These are phyloP conservation scores for Plasmodium ovale DNA, from an alignment of 169 alveolate species.

Conservation along the genomic window DNA sequence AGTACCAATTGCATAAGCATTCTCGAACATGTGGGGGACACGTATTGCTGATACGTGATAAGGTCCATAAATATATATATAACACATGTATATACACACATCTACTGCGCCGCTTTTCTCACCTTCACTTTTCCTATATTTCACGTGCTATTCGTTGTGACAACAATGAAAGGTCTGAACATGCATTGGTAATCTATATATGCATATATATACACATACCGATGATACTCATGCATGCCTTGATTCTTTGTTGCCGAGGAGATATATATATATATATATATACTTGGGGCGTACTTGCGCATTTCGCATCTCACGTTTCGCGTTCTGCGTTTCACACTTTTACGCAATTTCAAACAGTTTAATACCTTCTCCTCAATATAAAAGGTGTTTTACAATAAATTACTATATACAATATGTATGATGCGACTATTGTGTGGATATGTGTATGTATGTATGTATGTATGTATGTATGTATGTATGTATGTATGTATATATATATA, in stretches of 20 bases:
- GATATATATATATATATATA: constrained; percentile 11
- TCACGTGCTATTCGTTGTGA: no score
- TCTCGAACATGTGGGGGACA: no score
- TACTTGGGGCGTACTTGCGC: background rate
- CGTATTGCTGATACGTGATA: background rate
- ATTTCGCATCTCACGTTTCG: no score
- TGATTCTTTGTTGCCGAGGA: no score
- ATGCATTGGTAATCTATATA: no score
- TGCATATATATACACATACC: constrained; percentile 1
- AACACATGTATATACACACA: background rate
- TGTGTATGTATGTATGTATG: constrained; percentile 17
- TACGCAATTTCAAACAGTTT: constrained; percentile 29
- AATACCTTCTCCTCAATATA: constrained; percentile 28
- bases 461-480: constrained; percentile 12
- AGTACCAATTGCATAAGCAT: no score
- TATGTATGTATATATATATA: constrained; percentile 7
- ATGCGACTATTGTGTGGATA: no score
- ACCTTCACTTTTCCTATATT: background rate
- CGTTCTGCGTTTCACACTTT: constrained; percentile 2
- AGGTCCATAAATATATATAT: no score
- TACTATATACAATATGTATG: constrained; percentile 1
- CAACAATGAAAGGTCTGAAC: no score
- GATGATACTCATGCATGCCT: no score
- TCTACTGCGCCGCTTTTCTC: background rate
- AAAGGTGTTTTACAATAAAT: constrained; percentile 11